Percentiles rank a stretch among this genome's conserved stretches.
These are phyloP conservation scores for Lyophyllum semitale DNA, from an alignment of 768 basidiomycete species.

Conservation along the genomic window DNA sequence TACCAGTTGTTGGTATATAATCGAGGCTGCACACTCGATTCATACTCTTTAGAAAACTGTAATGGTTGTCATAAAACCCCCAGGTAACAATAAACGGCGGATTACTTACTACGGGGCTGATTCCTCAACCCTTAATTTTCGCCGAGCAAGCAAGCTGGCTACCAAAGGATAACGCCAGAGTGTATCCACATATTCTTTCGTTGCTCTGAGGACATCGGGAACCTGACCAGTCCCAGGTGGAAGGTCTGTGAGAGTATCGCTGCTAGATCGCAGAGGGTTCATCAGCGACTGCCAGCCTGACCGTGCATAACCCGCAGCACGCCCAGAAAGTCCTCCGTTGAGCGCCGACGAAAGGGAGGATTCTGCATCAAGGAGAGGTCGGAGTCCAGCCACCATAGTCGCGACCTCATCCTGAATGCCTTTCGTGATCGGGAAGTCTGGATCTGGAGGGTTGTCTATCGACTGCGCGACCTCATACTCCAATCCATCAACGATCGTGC, in stretches of 20 bases:
- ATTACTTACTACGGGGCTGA: constrained; percentile 71
- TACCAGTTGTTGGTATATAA: constrained; percentile 73
- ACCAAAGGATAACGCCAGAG: constrained; percentile 74
- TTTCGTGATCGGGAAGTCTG: constrained; percentile 12
- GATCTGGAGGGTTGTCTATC: constrained; percentile 12
- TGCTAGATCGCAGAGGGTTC: constrained; percentile 7
- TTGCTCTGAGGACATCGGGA: constrained; percentile 48
- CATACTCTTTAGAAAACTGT: constrained; percentile 68
- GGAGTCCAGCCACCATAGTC: constrained; percentile 1
- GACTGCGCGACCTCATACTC: constrained; percentile 7
- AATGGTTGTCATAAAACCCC: not conserved
- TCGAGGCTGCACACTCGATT: constrained; percentile 65
- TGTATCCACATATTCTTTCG: constrained; percentile 52
- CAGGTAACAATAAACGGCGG: constrained; percentile 2
- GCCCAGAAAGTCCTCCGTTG: constrained; percentile 17
- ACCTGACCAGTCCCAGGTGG: constrained; percentile 25
- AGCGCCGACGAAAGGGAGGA: constrained; percentile 7
- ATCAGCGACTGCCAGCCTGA: constrained; percentile 17
- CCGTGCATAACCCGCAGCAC: constrained; percentile 13
- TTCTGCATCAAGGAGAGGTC: constrained; percentile 15
- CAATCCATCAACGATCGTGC: constrained; percentile 14
- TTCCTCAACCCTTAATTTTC: constrained; percentile 70
- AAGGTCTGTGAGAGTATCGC: constrained; percentile 8
- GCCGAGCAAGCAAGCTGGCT: constrained; percentile 50
- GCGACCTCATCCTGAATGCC: constrained; percentile 8